These are phyloP conservation scores for Hypoxylon sp. DNA, from an alignment of 2,329 filamentous ascomycete species.

Conservation along the genomic window DNA sequence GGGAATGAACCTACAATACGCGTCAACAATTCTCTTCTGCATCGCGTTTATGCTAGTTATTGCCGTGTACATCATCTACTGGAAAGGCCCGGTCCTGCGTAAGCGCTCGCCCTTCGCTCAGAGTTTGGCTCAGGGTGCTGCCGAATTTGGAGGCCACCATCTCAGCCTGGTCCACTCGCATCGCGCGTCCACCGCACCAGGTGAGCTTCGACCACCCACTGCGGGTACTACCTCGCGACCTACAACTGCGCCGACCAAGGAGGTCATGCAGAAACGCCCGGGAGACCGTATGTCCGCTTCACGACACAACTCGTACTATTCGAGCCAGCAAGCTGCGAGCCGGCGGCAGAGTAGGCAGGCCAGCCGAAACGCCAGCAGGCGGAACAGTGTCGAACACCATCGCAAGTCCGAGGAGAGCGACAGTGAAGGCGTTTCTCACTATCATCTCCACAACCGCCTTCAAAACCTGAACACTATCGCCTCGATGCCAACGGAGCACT, in stretches of 20 bases:
- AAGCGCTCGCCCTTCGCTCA: constrained; percentile 69
- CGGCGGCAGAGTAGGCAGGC: constrained; percentile 44
- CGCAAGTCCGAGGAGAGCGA: constrained; percentile 32
- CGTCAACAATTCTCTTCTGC: constrained; percentile 66
- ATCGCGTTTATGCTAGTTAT: constrained; percentile 64
- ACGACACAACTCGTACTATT: constrained; percentile 47
- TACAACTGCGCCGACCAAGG: constrained; percentile 27
- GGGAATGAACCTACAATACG: constrained; percentile 65
- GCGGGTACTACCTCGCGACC: constrained; percentile 23
- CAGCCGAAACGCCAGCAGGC: constrained; percentile 39
- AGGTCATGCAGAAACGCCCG: constrained; percentile 35
- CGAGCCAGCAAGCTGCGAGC: constrained; percentile 45
- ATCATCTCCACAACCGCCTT: constrained; percentile 40
- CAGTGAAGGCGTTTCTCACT: constrained; percentile 28
- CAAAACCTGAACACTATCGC: constrained; percentile 43
- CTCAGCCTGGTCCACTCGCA: constrained; percentile 36
- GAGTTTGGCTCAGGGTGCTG: constrained; percentile 62
- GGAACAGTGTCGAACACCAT: constrained; percentile 43
- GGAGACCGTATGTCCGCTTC: constrained; percentile 43
- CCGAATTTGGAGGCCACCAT: constrained; percentile 39
- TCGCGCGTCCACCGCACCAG: constrained; percentile 32
- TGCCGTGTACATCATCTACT: constrained; percentile 69
- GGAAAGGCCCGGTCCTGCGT: constrained; percentile 66
- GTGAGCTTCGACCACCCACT: constrained; percentile 13
- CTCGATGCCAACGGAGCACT: constrained; percentile 34